phyloP scores from a whole-genome alignment of 192 early-diverging fungal genomes.

The Backusella sp. region DNA sequence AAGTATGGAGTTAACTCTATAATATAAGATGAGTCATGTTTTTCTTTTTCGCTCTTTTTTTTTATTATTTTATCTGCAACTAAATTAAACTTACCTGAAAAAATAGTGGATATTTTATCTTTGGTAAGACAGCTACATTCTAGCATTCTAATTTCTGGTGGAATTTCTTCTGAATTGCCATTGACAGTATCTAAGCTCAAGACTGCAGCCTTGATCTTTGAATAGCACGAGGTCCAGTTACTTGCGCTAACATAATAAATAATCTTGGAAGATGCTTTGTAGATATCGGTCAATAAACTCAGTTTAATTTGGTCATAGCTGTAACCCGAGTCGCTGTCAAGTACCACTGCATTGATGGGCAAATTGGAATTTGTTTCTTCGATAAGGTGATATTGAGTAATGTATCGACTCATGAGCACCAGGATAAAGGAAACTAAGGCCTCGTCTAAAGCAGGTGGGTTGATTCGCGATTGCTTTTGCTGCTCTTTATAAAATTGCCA shows the following conservation, averaged over 20 bases:
- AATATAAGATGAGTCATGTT: background rate
- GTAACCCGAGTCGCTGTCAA: background rate
- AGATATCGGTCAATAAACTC: conserved; percentile 60
- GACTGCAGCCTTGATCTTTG: conserved; percentile 49
- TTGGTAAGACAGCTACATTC: conserved; percentile 25
- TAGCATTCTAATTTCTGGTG: conserved; percentile 26
- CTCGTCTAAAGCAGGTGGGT: conserved; percentile 76
- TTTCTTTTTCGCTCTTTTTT: conserved; percentile 21
- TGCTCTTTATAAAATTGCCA: conserved; percentile 67
- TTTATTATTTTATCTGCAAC: conserved; percentile 33
- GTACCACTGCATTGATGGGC: background rate
- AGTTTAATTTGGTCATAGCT: conserved; percentile 28
- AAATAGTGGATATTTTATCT: conserved; percentile 8
- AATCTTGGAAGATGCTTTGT: conserved; percentile 76
- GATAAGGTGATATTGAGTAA: conserved; percentile 20
- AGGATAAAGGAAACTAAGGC: conserved; percentile 35
- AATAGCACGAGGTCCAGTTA: conserved; percentile 83
- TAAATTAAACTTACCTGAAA: conserved; percentile 13
- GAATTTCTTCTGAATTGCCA: conserved; percentile 1
- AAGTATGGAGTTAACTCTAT: conserved; percentile 51
- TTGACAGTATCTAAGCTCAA: conserved; percentile 7
- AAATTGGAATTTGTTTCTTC: conserved; percentile 20
- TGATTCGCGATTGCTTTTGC: conserved; percentile 16
- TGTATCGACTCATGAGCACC: conserved; percentile 17
- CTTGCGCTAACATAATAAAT: conserved; percentile 85